Base-by-base conservation (phyloP, 2,329 filamentous ascomycete genomes). In the Hypocreales sp. region DNA sequence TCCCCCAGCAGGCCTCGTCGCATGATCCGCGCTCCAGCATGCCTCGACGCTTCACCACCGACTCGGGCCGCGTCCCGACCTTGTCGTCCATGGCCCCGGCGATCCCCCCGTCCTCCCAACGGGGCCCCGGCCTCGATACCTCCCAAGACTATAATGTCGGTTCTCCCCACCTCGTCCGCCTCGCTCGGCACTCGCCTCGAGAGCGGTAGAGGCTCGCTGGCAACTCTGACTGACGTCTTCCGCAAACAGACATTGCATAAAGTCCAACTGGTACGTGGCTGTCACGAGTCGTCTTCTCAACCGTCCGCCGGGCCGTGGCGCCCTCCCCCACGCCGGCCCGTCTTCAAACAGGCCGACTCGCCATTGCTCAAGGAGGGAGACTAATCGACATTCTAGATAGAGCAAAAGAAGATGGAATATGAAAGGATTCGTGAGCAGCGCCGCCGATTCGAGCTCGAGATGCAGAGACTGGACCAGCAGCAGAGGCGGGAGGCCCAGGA, bases 361-460 rank as follows among this genome's bases (percentile, higher is more conserved):
- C n/a, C n/a, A n/a, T n/a, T n/a, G n/a, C n/a, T n/a, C n/a, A n/a
- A n/a, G n/a, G n/a, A n/a, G n/a, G n/a, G n/a, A n/a, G n/a, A n/a
- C n/a, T n/a, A n/a, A n/a, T n/a, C n/a, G n/a, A n/a, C n/a, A n/a
- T n/a, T n/a, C n/a, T 53, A 94, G 86, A 72, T 93, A 47, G 86
- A 93, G 51, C 90, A 90, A 57, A 93, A 93, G 57, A 83, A 84
- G 46, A 63, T 81, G 46, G 84, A 93, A 52, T 92, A 92, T 58
- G 87, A 95, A 53, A 75, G 77, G 45, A 75, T 95, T 42, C 72
- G 82, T 39, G 82, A 92, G 53, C 82, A 92, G 51, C 83, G 82
- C 45, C 73, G 82, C 37, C 74, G 79, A 24, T 93, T 93, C 44
- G 84, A 95, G 56, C 75, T 80, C 38, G 83, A 94, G 52, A 84